Conservation (phyloP, 2,329 filamentous ascomycete species). For the Myriosclerotinia scirpicola region DNA sequence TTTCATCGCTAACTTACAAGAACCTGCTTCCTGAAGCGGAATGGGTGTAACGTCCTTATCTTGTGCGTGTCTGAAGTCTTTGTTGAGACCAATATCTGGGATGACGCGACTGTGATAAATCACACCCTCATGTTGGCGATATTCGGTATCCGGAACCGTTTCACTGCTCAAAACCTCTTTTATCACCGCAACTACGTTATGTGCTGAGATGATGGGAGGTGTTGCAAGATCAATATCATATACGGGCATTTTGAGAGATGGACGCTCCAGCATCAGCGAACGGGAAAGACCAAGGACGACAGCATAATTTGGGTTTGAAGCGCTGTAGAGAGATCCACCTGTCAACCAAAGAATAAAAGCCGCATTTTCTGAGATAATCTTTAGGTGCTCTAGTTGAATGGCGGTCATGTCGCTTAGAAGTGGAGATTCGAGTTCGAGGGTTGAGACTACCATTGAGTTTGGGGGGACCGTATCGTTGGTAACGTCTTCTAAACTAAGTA, state of each 20-base stretch:
- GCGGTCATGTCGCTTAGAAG: too few relatives aligned
- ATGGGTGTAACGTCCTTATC: background rate
- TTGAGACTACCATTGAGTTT: too few relatives aligned
- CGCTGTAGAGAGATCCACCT: too few relatives aligned
- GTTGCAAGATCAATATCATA: conserved; percentile 12
- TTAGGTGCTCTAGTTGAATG: too few relatives aligned
- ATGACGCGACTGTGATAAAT: background rate
- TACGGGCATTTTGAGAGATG: conserved; percentile 20
- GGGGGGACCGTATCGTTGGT: too few relatives aligned
- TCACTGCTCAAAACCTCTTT: too few relatives aligned
- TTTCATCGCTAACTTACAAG: background rate
- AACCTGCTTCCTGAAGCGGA: background rate
- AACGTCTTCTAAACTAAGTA: too few relatives aligned
- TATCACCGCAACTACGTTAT: background rate
- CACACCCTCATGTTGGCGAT: background rate
- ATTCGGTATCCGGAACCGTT: background rate
- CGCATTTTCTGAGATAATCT: too few relatives aligned
- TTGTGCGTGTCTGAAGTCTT: background rate
- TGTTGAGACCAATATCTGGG: background rate
- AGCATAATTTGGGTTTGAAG: too few relatives aligned
- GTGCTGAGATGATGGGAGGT: background rate
- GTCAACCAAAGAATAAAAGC: too few relatives aligned
- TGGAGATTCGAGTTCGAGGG: too few relatives aligned
- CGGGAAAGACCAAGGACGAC: conserved; percentile 19
- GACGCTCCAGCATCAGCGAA: conserved; percentile 23